These are phyloP conservation scores for Cladorrhinum sp. DNA, from an alignment of 2,329 filamentous ascomycete species.

Conservation along the genomic window DNA sequence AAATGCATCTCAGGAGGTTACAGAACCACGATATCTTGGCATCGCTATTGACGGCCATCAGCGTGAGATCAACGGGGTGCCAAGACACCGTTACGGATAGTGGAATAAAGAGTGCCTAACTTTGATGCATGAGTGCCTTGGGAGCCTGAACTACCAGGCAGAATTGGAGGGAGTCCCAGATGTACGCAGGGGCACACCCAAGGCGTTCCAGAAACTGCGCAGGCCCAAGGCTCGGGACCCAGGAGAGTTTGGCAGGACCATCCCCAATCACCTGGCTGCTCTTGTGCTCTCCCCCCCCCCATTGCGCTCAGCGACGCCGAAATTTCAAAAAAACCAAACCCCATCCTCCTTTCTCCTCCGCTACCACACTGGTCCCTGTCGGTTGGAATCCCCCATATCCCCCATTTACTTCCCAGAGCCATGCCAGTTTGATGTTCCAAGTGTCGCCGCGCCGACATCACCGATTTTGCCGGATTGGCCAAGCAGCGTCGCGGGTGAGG, in stretches of 20 bases:
- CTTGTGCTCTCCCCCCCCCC: conserved; percentile 27
- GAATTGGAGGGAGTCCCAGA: conserved; percentile 22
- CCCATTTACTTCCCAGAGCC: conserved; percentile 21
- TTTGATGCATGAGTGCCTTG: conserved; percentile 26
- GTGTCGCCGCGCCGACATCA: conserved; percentile 27
- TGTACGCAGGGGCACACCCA: conserved; percentile 22
- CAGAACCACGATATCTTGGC: not conserved
- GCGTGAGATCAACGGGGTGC: conserved; percentile 13
- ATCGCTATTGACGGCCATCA: not conserved
- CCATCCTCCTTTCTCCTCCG: conserved; percentile 21
- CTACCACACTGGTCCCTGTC: conserved; percentile 23
- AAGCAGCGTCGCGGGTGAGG: conserved; percentile 24
- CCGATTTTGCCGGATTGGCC: conserved; percentile 28
- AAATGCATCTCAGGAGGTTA: not conserved
- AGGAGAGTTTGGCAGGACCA: conserved; percentile 25
- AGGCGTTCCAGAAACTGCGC: conserved; percentile 29
- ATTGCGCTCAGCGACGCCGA: conserved; percentile 29
- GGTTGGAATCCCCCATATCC: conserved; percentile 12
- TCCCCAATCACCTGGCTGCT: conserved; percentile 30
- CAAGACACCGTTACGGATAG: conserved; percentile 21
- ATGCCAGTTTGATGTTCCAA: conserved; percentile 29
- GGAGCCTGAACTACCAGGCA: conserved; percentile 24
- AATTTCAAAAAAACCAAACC: conserved; percentile 30
- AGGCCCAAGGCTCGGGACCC: conserved; percentile 18
- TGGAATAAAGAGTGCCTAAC: conserved; percentile 25